Evolutionary conservation across 768 basidiomycete species (phyloP), one percentile per base, ranked within the genome.

Genomic region (Tephrocybe sp.): DNA sequence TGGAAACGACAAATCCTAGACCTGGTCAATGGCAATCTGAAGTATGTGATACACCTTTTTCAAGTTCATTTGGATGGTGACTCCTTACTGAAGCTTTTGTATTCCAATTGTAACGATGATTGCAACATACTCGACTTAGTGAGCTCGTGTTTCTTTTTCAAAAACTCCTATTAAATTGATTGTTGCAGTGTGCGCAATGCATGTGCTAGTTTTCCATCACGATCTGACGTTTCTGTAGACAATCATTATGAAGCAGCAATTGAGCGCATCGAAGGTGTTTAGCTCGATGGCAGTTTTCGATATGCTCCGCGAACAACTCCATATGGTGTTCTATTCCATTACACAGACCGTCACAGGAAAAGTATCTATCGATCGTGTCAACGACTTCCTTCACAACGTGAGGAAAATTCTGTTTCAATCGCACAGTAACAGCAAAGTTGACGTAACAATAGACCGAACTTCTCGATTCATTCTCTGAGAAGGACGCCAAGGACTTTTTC

Each of bases 81-180:
- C 15, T 12, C 18, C 22, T 12, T 24, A 3, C 34, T 29, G 2
- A 45, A 87, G 83, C 58, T 79, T 73, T 52, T 49, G 79, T 30
- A 75, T 88, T 37, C 87, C 88, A 0, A 62, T 88, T 8, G 30
- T 78, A 1, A 82, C 79, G 24, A 89, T 88, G 86, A 58, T 84
- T 34, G 73, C 77, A 13, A 83, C 84, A 1, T 88, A 79, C 56
- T 70, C 75, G 1, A 70, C 79, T 6, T 88, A 83, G 73, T 83
- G 65, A 46, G 79, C 41, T 23, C 56, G 34, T 7, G 18, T 42
- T n/a, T n/a, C 25, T 27, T 2, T 25, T n/a, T 11, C 15, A 42
- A 6, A 16, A 38, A 7, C 16, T 15, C 8, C 8, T 37, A 31
- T 37, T 45, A 12, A 50, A 7, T 34, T 4, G 27, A 21, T 31